A percentile compares a stretch with the other conserved stretches of the same genome.
Conservation (phyloP, 2,329 filamentous ascomycete species). For the Xylariaceae sp. region DNA sequence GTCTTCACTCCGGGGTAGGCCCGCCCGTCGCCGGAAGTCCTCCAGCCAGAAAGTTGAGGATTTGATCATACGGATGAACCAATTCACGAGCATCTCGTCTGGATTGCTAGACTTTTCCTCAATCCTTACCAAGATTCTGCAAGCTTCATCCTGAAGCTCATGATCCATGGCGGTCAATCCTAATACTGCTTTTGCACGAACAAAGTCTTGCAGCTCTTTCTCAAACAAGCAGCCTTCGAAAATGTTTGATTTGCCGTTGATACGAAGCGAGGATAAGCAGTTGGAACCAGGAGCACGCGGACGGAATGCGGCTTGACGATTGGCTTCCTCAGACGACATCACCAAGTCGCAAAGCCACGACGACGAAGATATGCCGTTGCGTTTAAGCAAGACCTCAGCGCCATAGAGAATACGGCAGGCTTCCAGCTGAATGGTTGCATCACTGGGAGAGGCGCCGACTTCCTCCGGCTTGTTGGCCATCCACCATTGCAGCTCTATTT, state of each 20-base stretch:
- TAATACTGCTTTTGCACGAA: conserved; percentile 45
- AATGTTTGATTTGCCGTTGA: conserved; percentile 54
- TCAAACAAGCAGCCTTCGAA: conserved; percentile 55
- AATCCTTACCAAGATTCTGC: conserved; percentile 51
- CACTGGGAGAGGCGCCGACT: conserved; percentile 39
- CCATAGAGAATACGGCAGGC: conserved; percentile 55
- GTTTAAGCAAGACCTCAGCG: conserved; percentile 43
- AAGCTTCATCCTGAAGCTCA: conserved; percentile 56
- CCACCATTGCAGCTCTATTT: conserved; percentile 52
- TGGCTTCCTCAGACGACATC: conserved; percentile 42
- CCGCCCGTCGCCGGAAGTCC: conserved; percentile 51
- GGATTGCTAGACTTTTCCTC: conserved; percentile 48
- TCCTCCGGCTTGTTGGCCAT: conserved; percentile 41
- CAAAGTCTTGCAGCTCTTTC: conserved; percentile 49
- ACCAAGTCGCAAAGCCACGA: conserved; percentile 58
- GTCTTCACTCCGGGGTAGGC: conserved; percentile 53
- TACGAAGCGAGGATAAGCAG: conserved; percentile 44
- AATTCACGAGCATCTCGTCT: conserved; percentile 48
- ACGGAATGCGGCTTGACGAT: conserved; percentile 43
- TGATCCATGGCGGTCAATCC: conserved; percentile 56
- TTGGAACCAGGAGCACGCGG: conserved; percentile 44
- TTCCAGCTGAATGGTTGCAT: conserved; percentile 52
- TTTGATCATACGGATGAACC: conserved; percentile 50
- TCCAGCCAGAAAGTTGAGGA: conserved; percentile 50
- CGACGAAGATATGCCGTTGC: conserved; percentile 34